Percentiles rank a stretch among this genome's conserved stretches.
phyloP scores from a whole-genome alignment of 2,329 filamentous ascomycete genomes.

The Fusarium devonianum region DNA sequence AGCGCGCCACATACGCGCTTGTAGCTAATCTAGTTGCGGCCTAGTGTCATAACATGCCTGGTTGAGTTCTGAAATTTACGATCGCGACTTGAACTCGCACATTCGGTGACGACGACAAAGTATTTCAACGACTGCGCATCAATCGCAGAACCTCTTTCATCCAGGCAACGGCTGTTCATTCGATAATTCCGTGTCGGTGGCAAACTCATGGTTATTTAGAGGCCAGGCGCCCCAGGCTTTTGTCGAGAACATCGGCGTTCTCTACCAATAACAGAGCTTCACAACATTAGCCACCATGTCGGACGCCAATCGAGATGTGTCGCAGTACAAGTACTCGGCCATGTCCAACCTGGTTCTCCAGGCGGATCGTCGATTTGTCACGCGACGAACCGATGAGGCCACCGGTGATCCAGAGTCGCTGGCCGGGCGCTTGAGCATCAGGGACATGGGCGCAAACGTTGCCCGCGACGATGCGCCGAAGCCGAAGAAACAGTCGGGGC shows the following conservation, averaged over 20 bases:
- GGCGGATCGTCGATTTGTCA: slow-evolving; percentile 96
- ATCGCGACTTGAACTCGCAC: slow-evolving; percentile 36
- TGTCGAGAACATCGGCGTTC: slow-evolving; percentile 49
- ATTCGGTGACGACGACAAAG: slow-evolving; percentile 29
- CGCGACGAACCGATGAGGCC: slow-evolving; percentile 89
- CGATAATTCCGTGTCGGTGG: slow-evolving; percentile 26
- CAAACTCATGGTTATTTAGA: slow-evolving; percentile 48
- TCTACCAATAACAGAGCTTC: slow-evolving; percentile 39
- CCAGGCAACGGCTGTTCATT: slow-evolving; percentile 22
- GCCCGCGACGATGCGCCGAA: slow-evolving; percentile 81
- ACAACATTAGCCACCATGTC: slow-evolving; percentile 65
- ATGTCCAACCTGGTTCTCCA: slow-evolving; percentile 99
- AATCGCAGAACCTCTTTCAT: slow-evolving; percentile 35
- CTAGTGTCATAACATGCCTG: slow-evolving; percentile 34
- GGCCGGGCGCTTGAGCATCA: slow-evolving; percentile 89
- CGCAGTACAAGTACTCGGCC: slow-evolving; percentile 98
- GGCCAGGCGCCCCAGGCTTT: slow-evolving; percentile 46
- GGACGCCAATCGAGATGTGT: slow-evolving; percentile 80
- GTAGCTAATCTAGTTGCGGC: slow-evolving; percentile 12
- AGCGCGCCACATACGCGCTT: slow-evolving; percentile 25
- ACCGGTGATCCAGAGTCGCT: slow-evolving; percentile 98
- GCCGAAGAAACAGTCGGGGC: slow-evolving; percentile 75
- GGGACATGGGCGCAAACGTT: slow-evolving; percentile 90
- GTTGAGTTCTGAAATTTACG: slow-evolving; percentile 49
- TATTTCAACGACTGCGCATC: slow-evolving; percentile 36